Conservation (phyloP, 106 monocot genomes). For the Dioscorea zingiberensis region DNA sequence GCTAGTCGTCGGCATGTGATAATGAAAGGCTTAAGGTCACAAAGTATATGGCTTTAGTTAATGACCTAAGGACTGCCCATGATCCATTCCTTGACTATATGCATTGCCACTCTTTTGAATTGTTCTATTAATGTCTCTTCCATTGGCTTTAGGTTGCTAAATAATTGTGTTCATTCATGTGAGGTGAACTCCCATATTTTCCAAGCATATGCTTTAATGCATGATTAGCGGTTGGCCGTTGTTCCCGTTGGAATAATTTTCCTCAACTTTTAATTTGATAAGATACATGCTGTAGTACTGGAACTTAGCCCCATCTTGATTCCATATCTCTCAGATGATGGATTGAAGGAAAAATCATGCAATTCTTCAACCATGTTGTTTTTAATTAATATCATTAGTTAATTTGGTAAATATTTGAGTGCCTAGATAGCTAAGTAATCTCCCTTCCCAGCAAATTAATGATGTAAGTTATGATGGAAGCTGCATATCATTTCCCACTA, state of each 20-base stretch:
- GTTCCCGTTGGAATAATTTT: not conserved
- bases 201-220: not conserved
- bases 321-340: not conserved
- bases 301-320: not conserved
- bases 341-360: not conserved
- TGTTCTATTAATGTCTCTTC: not conserved
- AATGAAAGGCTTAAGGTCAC: not conserved
- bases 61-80: not conserved
- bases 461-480: conserved; percentile 8
- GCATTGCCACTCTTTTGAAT: too few relatives aligned
- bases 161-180: not conserved
- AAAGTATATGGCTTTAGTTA: not conserved
- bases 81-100: not conserved
- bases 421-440: not conserved
- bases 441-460: not conserved
- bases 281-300: not conserved
- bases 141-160: not conserved
- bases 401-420: too few relatives aligned
- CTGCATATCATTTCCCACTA: conserved; percentile 8
- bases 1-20: not conserved
- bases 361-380: too few relatives aligned
- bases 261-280: not conserved
- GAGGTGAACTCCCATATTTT: not conserved
- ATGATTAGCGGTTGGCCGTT: not conserved
- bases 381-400: too few relatives aligned